These are phyloP conservation scores for Aspergillus ustus DNA, from an alignment of 2,329 filamentous ascomycete species.

Conservation along the genomic window DNA sequence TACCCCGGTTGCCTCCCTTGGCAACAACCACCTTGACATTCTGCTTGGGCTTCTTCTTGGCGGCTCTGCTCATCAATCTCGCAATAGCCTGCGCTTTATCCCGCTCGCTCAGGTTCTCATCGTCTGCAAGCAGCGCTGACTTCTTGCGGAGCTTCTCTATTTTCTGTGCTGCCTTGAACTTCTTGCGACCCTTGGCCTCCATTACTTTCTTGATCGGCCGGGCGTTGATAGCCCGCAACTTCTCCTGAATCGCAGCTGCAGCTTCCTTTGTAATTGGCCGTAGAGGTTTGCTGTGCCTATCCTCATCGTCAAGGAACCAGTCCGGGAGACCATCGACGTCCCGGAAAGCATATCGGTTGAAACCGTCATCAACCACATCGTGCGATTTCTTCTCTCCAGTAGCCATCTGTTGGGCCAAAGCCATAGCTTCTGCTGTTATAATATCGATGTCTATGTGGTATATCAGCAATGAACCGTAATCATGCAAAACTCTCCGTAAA, in stretches of 20 bases:
- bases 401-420: slow-evolving; percentile 87
- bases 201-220: slow-evolving; percentile 98
- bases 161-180: slow-evolving; percentile 87
- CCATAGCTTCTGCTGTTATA: slow-evolving; percentile 99
- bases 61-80: slow-evolving; percentile 78
- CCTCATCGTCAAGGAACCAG: slow-evolving; percentile 97
- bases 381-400: slow-evolving; percentile 79
- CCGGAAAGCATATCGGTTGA: slow-evolving; percentile 90
- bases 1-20: slow-evolving; percentile 78
- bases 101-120: slow-evolving; percentile 91
- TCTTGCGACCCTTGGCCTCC: slow-evolving; percentile 95
- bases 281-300: slow-evolving; percentile 78
- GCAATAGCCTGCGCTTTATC: slow-evolving; percentile 89
- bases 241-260: slow-evolving; percentile 90
- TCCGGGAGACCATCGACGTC: slow-evolving; percentile 91
- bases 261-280: slow-evolving; percentile 92
- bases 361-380: slow-evolving; percentile 86
- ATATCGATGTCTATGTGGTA: slow-evolving; percentile 80
- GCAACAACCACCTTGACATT: slow-evolving; percentile 89
- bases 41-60: slow-evolving; percentile 83
- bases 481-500: slow-evolving; percentile 8
- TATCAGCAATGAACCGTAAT: slow-evolving; percentile 30
- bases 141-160: slow-evolving; percentile 98
- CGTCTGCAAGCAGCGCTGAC: slow-evolving; percentile 83
- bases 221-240: slow-evolving; percentile 88